phyloP scores from a whole-genome alignment of 2,329 filamentous ascomycete genomes.

The Sarocladiaceae sp. region DNA sequence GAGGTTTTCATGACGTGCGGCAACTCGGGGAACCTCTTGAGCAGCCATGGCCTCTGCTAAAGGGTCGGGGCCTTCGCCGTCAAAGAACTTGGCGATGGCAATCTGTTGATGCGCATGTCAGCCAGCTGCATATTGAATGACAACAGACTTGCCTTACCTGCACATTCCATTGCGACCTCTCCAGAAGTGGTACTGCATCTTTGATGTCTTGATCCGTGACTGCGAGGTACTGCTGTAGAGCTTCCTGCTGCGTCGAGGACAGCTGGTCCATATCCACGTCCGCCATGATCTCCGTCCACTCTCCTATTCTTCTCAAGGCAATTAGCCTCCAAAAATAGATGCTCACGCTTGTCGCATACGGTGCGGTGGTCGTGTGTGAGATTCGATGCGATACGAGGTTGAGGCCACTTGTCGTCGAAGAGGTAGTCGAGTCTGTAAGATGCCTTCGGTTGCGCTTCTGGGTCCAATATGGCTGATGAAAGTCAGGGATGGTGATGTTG shows the following conservation, averaged over 20 bases:
- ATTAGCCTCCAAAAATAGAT: background rate
- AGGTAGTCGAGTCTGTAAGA: too few relatives aligned
- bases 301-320: background rate
- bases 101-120: slow-evolving; percentile 52
- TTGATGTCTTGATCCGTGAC: slow-evolving; percentile 80
- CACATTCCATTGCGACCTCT: slow-evolving; percentile 93
- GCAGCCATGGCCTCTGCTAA: slow-evolving; percentile 70
- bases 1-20: slow-evolving; percentile 69
- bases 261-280: slow-evolving; percentile 61
- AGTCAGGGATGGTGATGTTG: too few relatives aligned
- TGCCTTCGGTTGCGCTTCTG: too few relatives aligned
- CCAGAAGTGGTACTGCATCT: slow-evolving; percentile 73
- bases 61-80: slow-evolving; percentile 83
- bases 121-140: slow-evolving; percentile 6
- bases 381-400: background rate
- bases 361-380: too few relatives aligned
- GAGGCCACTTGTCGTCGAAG: too few relatives aligned
- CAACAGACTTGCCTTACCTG: slow-evolving; percentile 50
- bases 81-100: slow-evolving; percentile 95
- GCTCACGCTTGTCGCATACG: background rate
- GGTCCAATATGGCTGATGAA: too few relatives aligned
- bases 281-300: slow-evolving; percentile 21
- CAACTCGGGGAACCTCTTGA: slow-evolving; percentile 57
- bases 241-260: slow-evolving; percentile 72
- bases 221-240: slow-evolving; percentile 81